Percentiles rank a stretch among this genome's conserved stretches.
These are phyloP conservation scores for Amylostereum areolatum DNA, from an alignment of 1,284 basidiomycete species.

Conservation along the genomic window DNA sequence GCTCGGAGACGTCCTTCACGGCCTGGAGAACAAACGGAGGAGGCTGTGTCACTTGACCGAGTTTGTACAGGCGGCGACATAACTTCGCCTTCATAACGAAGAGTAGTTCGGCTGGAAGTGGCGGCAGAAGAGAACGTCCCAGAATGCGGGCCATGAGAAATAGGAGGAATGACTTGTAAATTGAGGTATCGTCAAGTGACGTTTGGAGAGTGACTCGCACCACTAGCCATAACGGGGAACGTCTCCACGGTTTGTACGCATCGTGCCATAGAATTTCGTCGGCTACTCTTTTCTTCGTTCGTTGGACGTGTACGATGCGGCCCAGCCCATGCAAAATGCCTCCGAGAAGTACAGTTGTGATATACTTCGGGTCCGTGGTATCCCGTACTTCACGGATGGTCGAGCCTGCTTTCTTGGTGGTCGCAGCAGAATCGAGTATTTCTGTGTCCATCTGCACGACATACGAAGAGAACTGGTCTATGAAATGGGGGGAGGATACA, in stretches of 20 bases:
- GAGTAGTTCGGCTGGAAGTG: no score
- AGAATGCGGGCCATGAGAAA: slow-evolving; percentile 26
- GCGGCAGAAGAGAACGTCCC: background rate
- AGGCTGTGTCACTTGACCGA: slow-evolving; percentile 20
- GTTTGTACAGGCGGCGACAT: slow-evolving; percentile 30
- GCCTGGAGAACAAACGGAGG: slow-evolving; percentile 12
- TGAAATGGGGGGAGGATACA: slow-evolving; percentile 22
- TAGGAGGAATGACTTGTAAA: slow-evolving; percentile 42
- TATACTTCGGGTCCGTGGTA: slow-evolving; percentile 32
- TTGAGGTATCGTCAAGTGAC: slow-evolving; percentile 19
- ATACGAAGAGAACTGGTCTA: slow-evolving; percentile 23
- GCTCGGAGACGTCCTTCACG: slow-evolving; percentile 12
- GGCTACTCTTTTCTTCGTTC: slow-evolving; percentile 33
- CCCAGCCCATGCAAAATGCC: slow-evolving; percentile 32
- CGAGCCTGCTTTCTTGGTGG: slow-evolving; percentile 19
- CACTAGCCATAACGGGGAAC: slow-evolving; percentile 41
- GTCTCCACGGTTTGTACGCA: slow-evolving; percentile 35
- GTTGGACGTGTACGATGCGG: slow-evolving; percentile 18
- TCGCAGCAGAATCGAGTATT: slow-evolving; percentile 10
- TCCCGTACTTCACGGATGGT: slow-evolving; percentile 20
- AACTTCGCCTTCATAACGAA: slow-evolving; percentile 28
- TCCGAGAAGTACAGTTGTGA: slow-evolving; percentile 36
- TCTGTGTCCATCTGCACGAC: slow-evolving; percentile 26
- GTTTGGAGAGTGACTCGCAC: slow-evolving; percentile 41
- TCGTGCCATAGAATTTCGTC: slow-evolving; percentile 40